A percentile compares a stretch with the other conserved stretches of the same genome.
Conservation (phyloP, 2,329 filamentous ascomycete species). For the Neocatenulostroma microsporum region DNA sequence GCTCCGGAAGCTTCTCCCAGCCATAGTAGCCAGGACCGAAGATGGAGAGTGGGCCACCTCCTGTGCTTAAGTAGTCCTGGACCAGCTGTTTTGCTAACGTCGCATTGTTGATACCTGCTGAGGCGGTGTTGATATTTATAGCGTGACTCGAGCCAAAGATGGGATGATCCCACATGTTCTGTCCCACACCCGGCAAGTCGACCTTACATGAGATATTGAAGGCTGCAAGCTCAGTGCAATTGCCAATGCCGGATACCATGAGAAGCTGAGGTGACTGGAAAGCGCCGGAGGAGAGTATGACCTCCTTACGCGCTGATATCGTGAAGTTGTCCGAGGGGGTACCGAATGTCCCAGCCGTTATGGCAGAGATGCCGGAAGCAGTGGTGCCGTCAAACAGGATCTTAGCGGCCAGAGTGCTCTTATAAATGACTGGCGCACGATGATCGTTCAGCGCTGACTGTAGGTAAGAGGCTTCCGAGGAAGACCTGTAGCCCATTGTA, state of each 20-base stretch:
- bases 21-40: slow-evolving; percentile 3
- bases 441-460: slow-evolving; percentile 1
- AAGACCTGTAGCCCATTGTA: slow-evolving; percentile 1
- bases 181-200: slow-evolving; percentile 24
- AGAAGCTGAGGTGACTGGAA: slow-evolving; percentile 37
- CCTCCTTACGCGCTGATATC: slow-evolving; percentile 31
- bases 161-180: slow-evolving; percentile 17
- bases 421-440: slow-evolving; percentile 3
- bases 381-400: slow-evolving; percentile 3
- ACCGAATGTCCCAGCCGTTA: slow-evolving; percentile 1
- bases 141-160: slow-evolving; percentile 4
- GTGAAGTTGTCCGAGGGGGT: slow-evolving; percentile 10
- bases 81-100: slow-evolving; percentile 1
- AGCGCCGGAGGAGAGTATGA: slow-evolving; percentile 38
- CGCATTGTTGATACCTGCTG: background rate
- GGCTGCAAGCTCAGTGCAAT: slow-evolving; percentile 24
- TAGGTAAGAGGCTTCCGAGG: slow-evolving; percentile 5
- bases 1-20: slow-evolving; percentile 5
- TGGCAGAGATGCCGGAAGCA: background rate
- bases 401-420: slow-evolving; percentile 1
- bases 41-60: slow-evolving; percentile 3
- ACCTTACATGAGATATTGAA: slow-evolving; percentile 24
- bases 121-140: slow-evolving; percentile 1
- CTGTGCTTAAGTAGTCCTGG: background rate
- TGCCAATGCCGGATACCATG: slow-evolving; percentile 27